These are phyloP conservation scores for Amaranthus cruentus DNA, from an alignment of 148 eudicot species.

Conservation along the genomic window DNA sequence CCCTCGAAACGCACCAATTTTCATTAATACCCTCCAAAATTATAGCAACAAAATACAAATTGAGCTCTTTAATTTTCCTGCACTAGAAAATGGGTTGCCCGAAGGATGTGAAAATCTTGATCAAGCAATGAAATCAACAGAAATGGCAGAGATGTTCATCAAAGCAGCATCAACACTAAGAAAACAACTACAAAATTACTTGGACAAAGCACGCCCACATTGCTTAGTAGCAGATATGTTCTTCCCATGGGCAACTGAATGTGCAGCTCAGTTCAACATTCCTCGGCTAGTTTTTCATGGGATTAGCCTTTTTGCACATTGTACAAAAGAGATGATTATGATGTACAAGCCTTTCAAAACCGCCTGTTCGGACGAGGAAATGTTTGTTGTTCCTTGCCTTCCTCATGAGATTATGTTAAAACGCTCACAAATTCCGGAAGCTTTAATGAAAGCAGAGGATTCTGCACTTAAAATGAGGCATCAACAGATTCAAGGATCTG, in stretches of 20 bases:
- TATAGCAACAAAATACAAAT: slow-evolving; percentile 15
- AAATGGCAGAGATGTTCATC: slow-evolving; percentile 20
- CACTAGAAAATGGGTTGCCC: slow-evolving; percentile 31
- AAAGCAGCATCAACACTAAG: slow-evolving; percentile 28
- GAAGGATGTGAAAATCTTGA: slow-evolving; percentile 33
- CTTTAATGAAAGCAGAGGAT: neutral
- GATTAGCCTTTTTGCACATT: slow-evolving; percentile 31
- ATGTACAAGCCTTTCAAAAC: slow-evolving; percentile 30
- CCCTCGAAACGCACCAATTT: slow-evolving; percentile 28
- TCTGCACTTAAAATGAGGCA: neutral
- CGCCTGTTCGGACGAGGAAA: slow-evolving; percentile 41
- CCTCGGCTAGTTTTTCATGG: slow-evolving; percentile 56
- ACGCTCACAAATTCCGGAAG: slow-evolving; percentile 16
- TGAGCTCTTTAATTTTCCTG: slow-evolving; percentile 28
- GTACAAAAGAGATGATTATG: slow-evolving; percentile 23
- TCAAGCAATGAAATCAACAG: slow-evolving; percentile 5
- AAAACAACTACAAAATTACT: slow-evolving; percentile 36
- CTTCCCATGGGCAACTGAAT: slow-evolving; percentile 41
- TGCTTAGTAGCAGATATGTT: slow-evolving; percentile 47
- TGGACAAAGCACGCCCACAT: slow-evolving; percentile 31
- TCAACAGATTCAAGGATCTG: slow-evolving; percentile 15
- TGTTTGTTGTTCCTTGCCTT: slow-evolving; percentile 28
- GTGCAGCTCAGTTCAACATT: slow-evolving; percentile 31
- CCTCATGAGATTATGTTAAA: slow-evolving; percentile 35
- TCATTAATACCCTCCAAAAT: slow-evolving; percentile 22